Conservation (phyloP, 2,329 filamentous ascomycete species). For the Aureobasidium sp. region DNA sequence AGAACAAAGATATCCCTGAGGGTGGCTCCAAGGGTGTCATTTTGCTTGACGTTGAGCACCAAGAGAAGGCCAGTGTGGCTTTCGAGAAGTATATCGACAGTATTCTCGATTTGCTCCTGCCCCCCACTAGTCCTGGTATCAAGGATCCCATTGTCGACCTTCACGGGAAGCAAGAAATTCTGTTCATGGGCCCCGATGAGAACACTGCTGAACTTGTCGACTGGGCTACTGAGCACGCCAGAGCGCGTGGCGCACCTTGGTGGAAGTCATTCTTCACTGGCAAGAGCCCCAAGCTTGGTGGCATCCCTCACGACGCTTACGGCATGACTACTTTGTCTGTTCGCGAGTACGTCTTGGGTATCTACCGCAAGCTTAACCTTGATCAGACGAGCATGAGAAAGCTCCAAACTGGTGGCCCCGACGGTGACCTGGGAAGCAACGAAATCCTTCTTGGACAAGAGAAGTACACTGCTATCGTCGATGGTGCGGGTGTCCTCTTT, state of each 20-base stretch:
- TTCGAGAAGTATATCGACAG: slow-evolving; percentile 99
- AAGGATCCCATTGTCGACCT: slow-evolving; percentile 98
- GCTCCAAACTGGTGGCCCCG: slow-evolving; percentile 94
- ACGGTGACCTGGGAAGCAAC: slow-evolving; percentile 94
- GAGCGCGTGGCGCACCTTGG: slow-evolving; percentile 81
- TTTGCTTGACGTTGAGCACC: slow-evolving; percentile 84
- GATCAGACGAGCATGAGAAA: slow-evolving; percentile 81
- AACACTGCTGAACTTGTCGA: slow-evolving; percentile 96
- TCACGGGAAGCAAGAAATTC: slow-evolving; percentile 88
- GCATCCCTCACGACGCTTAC: slow-evolving; percentile 92
- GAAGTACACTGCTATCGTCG: slow-evolving; percentile 92
- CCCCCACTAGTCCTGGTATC: slow-evolving; percentile 86
- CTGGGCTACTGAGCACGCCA: slow-evolving; percentile 97
- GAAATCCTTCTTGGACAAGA: slow-evolving; percentile 95
- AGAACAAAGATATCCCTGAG: slow-evolving; percentile 99
- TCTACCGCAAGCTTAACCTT: slow-evolving; percentile 91
- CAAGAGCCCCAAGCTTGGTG: slow-evolving; percentile 91
- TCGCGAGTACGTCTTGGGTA: slow-evolving; percentile 89
- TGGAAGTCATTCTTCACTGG: slow-evolving; percentile 99
- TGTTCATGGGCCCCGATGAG: slow-evolving; percentile 98
- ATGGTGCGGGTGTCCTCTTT: slow-evolving; percentile 88
- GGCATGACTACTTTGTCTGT: slow-evolving; percentile 98
- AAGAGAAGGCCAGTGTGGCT: slow-evolving; percentile 83
- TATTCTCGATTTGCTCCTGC: slow-evolving; percentile 88
- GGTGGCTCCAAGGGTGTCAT: slow-evolving; percentile 98